Evolutionary conservation across 163 green algal genomes (phyloP), one percentile per base, ranked within the genome.

Genomic region (Trebouxia gelatinosa): DNA sequence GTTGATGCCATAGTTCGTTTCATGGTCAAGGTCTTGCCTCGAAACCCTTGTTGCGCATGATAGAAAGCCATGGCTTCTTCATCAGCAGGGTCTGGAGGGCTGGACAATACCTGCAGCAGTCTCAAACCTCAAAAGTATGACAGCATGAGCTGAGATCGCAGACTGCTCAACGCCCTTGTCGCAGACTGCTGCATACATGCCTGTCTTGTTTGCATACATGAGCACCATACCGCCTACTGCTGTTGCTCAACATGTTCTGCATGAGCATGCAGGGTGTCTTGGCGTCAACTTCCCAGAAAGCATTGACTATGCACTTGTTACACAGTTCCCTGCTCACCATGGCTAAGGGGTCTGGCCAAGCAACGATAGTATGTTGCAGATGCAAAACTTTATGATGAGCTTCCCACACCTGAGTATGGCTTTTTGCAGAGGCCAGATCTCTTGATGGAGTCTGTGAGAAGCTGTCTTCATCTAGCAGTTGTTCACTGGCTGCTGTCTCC

Each of bases 21-120:
- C 29, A 65, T 26, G 5, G 50, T 48, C 39, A 21, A 58, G 23
- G 43, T 59, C n/a, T 78, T 66, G 72, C 51, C 26, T n/a, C 70
- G 35, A 39, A 78, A 35, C n/a, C 40, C 34, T 3, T 35, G 50
- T 11, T 78, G 51, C 70, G 72, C 72, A 40, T 78, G 35, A 34
- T 78, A 70, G 50, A 65, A 78, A 17, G 50, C 72, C 19, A 66
- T 51, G n/a, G 59, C 72, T 31, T 78, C 72, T 6, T 62, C 72
- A 58, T 78, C 72, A 29, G 72, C 43, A 39, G 34, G 35, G 13
- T 70, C 72, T 48, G 51, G 64, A n/a, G 64, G 64, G 23, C 2
- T 23, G 1, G 50, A 5, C 23, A 54, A 21, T 17, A 72, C 34
- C 64, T 72, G 64, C 64, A 72, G 0, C 9, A 70, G n/a, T n/a